These are phyloP conservation scores for Picea sitchensis DNA, from an alignment of 75 land plant species.

Conservation along the genomic window DNA sequence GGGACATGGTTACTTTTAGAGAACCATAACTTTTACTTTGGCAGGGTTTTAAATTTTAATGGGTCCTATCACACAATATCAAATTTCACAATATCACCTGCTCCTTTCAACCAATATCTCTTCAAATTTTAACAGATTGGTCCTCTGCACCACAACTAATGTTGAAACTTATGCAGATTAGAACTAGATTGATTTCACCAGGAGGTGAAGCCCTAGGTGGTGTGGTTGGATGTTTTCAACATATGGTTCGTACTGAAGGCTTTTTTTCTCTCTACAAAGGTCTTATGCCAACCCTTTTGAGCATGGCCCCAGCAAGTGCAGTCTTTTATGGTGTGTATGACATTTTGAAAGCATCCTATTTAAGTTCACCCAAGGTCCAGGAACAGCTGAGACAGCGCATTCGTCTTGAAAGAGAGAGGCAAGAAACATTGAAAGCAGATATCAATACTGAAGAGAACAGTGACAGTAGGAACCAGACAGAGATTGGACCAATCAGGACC, in stretches of 20 bases:
- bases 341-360: conserved; percentile 42
- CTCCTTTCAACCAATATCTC: not conserved
- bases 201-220: conserved; percentile 56
- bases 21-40: not conserved
- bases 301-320: conserved; percentile 53
- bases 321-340: conserved; percentile 60
- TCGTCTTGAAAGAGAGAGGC: not conserved
- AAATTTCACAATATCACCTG: not conserved
- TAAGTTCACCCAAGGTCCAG: conserved; percentile 24
- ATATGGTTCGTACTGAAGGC: conserved; percentile 39
- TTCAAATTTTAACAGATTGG: not conserved
- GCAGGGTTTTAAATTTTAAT: not conserved
- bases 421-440: not conserved
- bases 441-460: conserved; percentile 6
- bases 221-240: conserved; percentile 33
- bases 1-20: not conserved
- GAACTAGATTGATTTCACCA: conserved; percentile 50
- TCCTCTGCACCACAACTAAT: conserved; percentile 5
- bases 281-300: conserved; percentile 34
- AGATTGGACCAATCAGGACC: conserved; percentile 42
- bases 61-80: not conserved
- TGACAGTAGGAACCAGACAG: not conserved
- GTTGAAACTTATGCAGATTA: conserved; percentile 30
- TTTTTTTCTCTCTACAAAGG: conserved; percentile 41
- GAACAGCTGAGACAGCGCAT: not conserved